Base-by-base conservation (phyloP, 768 basidiomycete species). In the Hygrophorus pudorinus region DNA sequence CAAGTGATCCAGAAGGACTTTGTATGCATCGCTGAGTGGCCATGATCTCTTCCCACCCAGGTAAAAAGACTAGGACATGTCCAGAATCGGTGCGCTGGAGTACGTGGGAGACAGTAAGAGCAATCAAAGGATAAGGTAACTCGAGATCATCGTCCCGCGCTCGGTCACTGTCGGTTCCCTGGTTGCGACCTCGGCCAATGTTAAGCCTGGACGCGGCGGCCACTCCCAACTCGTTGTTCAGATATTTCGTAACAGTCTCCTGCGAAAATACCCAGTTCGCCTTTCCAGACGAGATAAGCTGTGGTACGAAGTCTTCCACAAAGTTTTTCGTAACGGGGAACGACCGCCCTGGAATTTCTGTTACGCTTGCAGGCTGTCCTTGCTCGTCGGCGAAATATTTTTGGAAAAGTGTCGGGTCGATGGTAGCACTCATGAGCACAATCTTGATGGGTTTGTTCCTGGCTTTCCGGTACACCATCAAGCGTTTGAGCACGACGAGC, bases 401-500 rank as follows among this genome's bases (percentile, higher is more conserved):
- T 56, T 86, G 82, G 75, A 96, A 98, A 18, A 94, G 71, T 0
- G 75, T 75, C 7, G 92, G 85, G 54, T 96, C 88, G 57, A 97
- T 89, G 35, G 93, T 97, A 7, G 93, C 93, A 56, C 88, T 93
- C 92, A 97, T 96, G 45, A 98, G 74, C 34, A 96, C 64, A 50
- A 97, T 70, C 61, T 91, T 92, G 61, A 97, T 64, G 2, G 85
- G 80, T 38, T 80, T 75, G 9, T 75, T 72, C 50, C 75, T 73
- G 5, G 75, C 67, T 57, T 75, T 81, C 52, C 91, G 77, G 46
- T 89, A 81, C 5, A 72, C 75, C 55, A 93, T 62, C 17, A 93
- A 62, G 17, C 87, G 77, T 61, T 93, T 92, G 44, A 98, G 72
- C 4, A 92, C 88, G 46, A 91, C 87, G 13, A 98, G 74, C 34